These are phyloP conservation scores for Miamiensis avidus DNA, from an alignment of 169 alveolate species.

Conservation along the genomic window DNA sequence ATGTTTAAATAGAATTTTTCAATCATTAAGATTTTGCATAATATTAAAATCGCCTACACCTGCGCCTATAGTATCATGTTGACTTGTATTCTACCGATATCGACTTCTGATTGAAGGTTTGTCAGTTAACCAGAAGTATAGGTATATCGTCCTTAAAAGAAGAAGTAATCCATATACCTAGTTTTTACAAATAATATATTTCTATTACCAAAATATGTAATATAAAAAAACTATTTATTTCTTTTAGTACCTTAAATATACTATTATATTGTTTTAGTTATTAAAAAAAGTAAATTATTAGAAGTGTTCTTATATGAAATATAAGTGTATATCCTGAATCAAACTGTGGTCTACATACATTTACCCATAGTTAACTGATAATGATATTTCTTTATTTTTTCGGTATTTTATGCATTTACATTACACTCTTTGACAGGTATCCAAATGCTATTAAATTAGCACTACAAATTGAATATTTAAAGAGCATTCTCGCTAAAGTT, in stretches of 20 bases:
- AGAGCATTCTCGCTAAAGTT: neutral
- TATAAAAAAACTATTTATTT: too few relatives aligned
- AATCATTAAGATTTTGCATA: neutral
- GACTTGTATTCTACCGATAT: neutral
- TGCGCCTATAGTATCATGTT: neutral
- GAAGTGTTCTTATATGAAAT: neutral
- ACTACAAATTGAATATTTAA: too few relatives aligned
- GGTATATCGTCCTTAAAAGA: neutral
- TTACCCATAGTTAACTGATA: neutral
- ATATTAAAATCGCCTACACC: neutral
- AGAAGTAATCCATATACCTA: neutral
- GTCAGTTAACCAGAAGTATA: neutral
- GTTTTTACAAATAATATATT: too few relatives aligned
- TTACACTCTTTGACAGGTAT: neutral
- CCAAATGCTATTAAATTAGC: neutral
- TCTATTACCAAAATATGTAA: too few relatives aligned
- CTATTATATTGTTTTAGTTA: too few relatives aligned
- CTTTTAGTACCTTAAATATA: neutral
- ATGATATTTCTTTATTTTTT: neutral
- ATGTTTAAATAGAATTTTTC: neutral
- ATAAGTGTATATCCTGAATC: neutral
- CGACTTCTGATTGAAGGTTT: neutral
- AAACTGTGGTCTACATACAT: neutral
- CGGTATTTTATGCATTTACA: neutral
- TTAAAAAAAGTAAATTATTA: neutral